Base-by-base conservation (phyloP, 2,329 filamentous ascomycete species). In the Metarhizium sp. region DNA sequence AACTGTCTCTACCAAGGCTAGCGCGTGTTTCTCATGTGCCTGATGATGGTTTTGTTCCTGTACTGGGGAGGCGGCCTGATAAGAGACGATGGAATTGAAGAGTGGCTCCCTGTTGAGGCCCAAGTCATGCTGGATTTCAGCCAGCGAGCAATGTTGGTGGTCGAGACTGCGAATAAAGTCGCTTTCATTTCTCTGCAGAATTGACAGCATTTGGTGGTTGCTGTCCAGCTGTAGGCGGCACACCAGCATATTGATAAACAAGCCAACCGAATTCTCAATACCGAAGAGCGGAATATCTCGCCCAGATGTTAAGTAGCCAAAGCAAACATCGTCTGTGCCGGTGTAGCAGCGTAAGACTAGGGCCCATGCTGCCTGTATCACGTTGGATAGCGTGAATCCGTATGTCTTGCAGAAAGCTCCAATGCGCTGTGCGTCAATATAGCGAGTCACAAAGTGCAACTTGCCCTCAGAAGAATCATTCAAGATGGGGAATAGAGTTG, bases 341-440 rank as follows among this genome's bases (percentile, higher is more conserved):
- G 48, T 42, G 49, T 51, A 54, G 25, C n/a, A 16, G n/a, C 32
- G 29, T n/a, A 57, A 18, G 13, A 57, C 52, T 7, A 57, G 52
- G 2, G 55, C 55, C 55, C 55, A 57, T 14, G 55, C 55, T n/a
- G 13, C 20, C 10, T 46, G 43, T 46, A 46, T 46, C 43, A 46
- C 43, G 1, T 46, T 46, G 43, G 14, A n/a, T 25, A 46, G 6
- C 20, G 43, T 46, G 8, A 16, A 34, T 34, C 32, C 32, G 10
- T 34, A 34, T 11, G 32, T 34, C 32, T 34, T 34, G 32, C 32
- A 34, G 32, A 34, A 34, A 7, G 6, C 10, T 34, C 32, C 10
- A 11, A 34, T 34, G 10, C 32, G 32, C 1, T 34, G 32, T 11
- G 32, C 32, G 32, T 34, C 32, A 34, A 34, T 34, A 11, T 11